phyloP scores from a whole-genome alignment of 1,284 basidiomycete genomes.

The Erythrobasidium hasegawianum region DNA sequence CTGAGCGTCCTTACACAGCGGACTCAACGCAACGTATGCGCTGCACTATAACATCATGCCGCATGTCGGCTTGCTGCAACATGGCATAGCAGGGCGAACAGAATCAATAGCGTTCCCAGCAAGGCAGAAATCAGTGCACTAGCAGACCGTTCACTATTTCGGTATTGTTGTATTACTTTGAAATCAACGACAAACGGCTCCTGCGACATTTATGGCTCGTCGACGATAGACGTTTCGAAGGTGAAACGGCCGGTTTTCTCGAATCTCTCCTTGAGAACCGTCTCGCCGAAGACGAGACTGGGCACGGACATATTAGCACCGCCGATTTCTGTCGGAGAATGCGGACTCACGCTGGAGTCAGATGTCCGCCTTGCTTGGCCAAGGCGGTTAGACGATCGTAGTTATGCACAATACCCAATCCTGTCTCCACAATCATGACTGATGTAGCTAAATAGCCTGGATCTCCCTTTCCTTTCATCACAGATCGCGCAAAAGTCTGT shows the following conservation, averaged over 20 bases:
- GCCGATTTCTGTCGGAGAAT: background rate
- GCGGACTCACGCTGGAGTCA: slow-evolving; percentile 41
- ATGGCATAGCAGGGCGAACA: slow-evolving; percentile 34
- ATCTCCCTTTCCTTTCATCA: slow-evolving; percentile 42
- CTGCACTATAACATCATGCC: slow-evolving; percentile 90
- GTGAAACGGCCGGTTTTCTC: slow-evolving; percentile 39
- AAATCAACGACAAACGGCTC: background rate
- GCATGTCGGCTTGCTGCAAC: slow-evolving; percentile 68
- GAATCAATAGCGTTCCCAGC: slow-evolving; percentile 24
- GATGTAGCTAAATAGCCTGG: slow-evolving; percentile 44
- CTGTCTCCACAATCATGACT: slow-evolving; percentile 41
- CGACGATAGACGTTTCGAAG: slow-evolving; percentile 33
- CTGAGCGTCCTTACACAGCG: slow-evolving; percentile 52
- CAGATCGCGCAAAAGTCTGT: slow-evolving; percentile 36
- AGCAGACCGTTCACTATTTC: background rate
- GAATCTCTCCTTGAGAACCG: slow-evolving; percentile 40
- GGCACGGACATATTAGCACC: background rate
- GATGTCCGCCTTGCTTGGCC: slow-evolving; percentile 43
- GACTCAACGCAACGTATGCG: slow-evolving; percentile 64
- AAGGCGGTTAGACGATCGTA: slow-evolving; percentile 42
- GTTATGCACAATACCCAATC: slow-evolving; percentile 41
- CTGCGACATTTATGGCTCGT: slow-evolving; percentile 2
- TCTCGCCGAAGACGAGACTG: slow-evolving; percentile 37
- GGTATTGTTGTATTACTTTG: background rate
- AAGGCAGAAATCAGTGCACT: slow-evolving; percentile 14